These are phyloP conservation scores for Giardia muris DNA, from an alignment of 208 protist genomes.

Conservation along the genomic window DNA sequence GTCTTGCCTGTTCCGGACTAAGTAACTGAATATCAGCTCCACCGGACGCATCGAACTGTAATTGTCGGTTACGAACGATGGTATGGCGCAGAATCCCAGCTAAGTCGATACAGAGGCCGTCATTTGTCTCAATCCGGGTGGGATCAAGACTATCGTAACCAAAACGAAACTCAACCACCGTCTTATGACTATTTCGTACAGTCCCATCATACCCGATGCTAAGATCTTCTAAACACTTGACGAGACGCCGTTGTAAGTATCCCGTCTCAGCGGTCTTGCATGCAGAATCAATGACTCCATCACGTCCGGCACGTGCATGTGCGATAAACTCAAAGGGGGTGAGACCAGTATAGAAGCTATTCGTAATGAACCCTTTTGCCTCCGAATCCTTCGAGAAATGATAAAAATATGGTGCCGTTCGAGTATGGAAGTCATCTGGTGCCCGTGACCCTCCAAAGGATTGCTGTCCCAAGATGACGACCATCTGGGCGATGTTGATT, in stretches of 20 bases:
- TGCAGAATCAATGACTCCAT: slow-evolving; percentile 89
- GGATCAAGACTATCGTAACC: slow-evolving; percentile 96
- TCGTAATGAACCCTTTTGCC: slow-evolving; percentile 89
- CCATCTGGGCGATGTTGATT: slow-evolving; percentile 99
- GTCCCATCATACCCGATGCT: slow-evolving; percentile 86
- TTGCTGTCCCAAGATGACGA: slow-evolving; percentile 88
- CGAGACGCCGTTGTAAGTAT: slow-evolving; percentile 96
- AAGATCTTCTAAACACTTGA: slow-evolving; percentile 92
- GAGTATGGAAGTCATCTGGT: slow-evolving; percentile 41
- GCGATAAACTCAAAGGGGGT: slow-evolving; percentile 96
- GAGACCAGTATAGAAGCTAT: slow-evolving; percentile 90
- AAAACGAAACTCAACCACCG: slow-evolving; percentile 80
- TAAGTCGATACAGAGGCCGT: not conserved
- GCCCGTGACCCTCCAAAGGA: slow-evolving; percentile 84
- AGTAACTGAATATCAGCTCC: not conserved
- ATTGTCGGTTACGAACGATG: not conserved
- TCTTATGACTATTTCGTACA: slow-evolving; percentile 70
- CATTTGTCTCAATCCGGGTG: slow-evolving; percentile 56
- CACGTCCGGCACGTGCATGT: slow-evolving; percentile 81
- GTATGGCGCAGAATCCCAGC: not conserved
- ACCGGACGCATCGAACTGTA: not conserved
- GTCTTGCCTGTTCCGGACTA: not conserved
- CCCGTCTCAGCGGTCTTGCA: slow-evolving; percentile 99
- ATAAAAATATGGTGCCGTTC: not conserved
- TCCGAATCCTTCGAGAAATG: not conserved